phyloP scores from a whole-genome alignment of 1,139 yeast genomes.

The Hemisphaericaspora xylofermentans region DNA sequence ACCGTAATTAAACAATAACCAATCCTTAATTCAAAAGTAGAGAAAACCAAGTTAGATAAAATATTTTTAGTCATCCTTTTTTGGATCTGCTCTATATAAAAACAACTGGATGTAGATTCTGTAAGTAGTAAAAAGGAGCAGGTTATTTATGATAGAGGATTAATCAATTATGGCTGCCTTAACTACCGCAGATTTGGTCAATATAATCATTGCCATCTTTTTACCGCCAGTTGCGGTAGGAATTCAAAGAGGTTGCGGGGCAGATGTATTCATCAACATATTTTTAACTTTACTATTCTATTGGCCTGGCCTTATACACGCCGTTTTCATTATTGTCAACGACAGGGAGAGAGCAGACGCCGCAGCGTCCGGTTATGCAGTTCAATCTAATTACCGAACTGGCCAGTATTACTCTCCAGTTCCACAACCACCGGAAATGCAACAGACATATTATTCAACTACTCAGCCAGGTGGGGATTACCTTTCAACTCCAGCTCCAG shows the following conservation, averaged over 20 bases:
- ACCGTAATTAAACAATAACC: no score
- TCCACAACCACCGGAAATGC: background rate
- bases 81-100: no score
- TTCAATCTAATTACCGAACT: background rate
- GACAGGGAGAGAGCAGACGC: background rate
- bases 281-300: slow-evolving; percentile 62
- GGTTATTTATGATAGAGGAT: no score
- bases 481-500: background rate
- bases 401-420: background rate
- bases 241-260: slow-evolving; percentile 65
- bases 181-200: slow-evolving; percentile 56
- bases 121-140: no score
- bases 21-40: no score
- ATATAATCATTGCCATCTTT: slow-evolving; percentile 59
- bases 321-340: slow-evolving; percentile 49
- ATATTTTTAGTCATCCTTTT: no score
- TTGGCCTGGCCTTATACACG: slow-evolving; percentile 66
- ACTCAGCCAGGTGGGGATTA: background rate
- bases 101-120: no score
- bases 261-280: slow-evolving; percentile 57
- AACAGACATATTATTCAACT: background rate
- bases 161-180: slow-evolving; percentile 44
- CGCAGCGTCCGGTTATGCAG: background rate
- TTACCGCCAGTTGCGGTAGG: slow-evolving; percentile 75
- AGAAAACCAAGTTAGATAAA: no score